phyloP scores from a whole-genome alignment of 2,329 filamentous ascomycete genomes.

The Exophiala oligosperma region DNA sequence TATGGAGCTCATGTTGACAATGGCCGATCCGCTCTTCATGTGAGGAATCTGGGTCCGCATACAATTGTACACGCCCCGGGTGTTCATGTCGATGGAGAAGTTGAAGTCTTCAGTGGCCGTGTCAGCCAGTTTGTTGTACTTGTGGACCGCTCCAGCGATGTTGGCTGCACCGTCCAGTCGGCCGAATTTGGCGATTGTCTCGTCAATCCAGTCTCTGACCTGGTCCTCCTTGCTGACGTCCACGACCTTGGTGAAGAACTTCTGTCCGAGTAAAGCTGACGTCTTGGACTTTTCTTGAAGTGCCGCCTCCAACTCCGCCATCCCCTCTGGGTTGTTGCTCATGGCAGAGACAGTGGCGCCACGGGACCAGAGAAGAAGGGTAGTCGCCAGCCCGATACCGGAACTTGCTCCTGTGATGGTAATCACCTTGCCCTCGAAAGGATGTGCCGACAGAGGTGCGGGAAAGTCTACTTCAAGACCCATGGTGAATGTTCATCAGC shows the following conservation, averaged over 20 bases:
- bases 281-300: constrained; percentile 6
- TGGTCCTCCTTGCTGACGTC: constrained; percentile 13
- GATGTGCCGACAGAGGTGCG: neutral
- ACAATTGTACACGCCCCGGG: constrained; percentile 41
- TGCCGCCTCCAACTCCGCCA: constrained; percentile 1
- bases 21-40: constrained; percentile 37
- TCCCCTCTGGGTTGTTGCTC: constrained; percentile 3
- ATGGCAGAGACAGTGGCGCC: constrained; percentile 46
- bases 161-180: constrained; percentile 43
- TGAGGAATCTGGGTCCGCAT: constrained; percentile 44
- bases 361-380: constrained; percentile 44
- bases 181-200: constrained; percentile 33
- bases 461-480: constrained; percentile 1
- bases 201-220: constrained; percentile 18
- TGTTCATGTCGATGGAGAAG: constrained; percentile 40
- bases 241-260: constrained; percentile 25
- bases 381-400: constrained; percentile 54
- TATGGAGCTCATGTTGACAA: constrained; percentile 45
- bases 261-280: constrained; percentile 7
- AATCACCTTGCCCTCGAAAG: constrained; percentile 9
- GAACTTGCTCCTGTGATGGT: constrained; percentile 33
- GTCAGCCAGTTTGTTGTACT: constrained; percentile 24
- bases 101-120: constrained; percentile 38
- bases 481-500: neutral
- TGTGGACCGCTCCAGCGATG: constrained; percentile 36